A percentile compares a stretch with the other conserved stretches of the same genome.
These are phyloP conservation scores for Pseudotsuga menziesii DNA, from an alignment of 75 land plant species.

Conservation along the genomic window DNA sequence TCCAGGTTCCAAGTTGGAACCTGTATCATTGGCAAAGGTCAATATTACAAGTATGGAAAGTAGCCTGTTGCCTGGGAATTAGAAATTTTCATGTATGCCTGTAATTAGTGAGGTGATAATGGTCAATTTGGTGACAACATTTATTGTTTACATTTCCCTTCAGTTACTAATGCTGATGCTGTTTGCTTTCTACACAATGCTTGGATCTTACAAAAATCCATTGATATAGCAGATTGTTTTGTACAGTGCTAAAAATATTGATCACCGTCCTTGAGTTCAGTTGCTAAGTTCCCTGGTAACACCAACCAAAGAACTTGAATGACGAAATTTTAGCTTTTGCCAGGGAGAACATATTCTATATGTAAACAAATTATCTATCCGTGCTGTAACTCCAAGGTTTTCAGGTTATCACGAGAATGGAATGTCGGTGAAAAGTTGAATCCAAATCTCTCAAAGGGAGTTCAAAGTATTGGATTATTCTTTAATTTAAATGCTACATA, in stretches of 20 bases:
- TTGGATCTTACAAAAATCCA: not conserved
- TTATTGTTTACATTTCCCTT: not conserved
- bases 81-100: not conserved
- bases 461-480: not conserved
- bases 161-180: not conserved
- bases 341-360: not conserved
- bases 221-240: not conserved
- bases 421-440: not conserved
- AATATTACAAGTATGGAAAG: conserved; percentile 1
- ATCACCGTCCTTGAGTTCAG: not conserved
- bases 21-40: conserved; percentile 2
- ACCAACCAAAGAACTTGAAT: not conserved
- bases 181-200: not conserved
- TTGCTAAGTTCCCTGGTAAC: not conserved
- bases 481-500: not conserved
- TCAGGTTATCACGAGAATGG: not conserved
- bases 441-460: not conserved
- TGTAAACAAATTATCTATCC: not conserved
- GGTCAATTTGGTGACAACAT: not conserved
- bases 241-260: not conserved
- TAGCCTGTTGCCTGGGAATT: not conserved
- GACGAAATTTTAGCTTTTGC: not conserved
- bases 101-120: not conserved
- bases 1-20: not conserved
- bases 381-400: not conserved